Base-by-base conservation (phyloP, 257 asterid genomes). In the Scutellaria minor region DNA sequence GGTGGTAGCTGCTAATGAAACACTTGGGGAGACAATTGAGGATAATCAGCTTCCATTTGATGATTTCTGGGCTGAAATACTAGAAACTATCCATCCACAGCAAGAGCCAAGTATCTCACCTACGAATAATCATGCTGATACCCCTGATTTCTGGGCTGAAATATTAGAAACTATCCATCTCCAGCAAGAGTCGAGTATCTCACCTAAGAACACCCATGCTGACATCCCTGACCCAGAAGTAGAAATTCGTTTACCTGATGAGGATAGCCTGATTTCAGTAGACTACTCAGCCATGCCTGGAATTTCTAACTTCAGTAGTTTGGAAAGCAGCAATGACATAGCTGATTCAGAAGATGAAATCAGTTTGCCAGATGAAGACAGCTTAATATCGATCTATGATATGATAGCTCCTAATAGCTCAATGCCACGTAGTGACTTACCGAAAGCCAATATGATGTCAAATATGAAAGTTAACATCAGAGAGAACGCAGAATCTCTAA, bases 11-110 rank as follows among this genome's bases (percentile, higher is more conserved):
- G 64, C 24, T 64, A 62, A 44, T 35, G 53, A 45, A 15, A 64
- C 45, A 41, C 68, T 57, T 41, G 73, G 55, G 68, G 72, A 52
- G 74, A 68, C 58, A 31, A 74, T 69, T n/a, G 87, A 80, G 64
- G 82, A 74, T 7, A 41, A 69, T 68, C 73, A 74, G 69, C 64
- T 51, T 20, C 59, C 77, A 6, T 83, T 78, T 60, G 91, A 84
- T 42, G 87, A 80, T 58, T 69, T 77, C 37, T 88, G 88, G 94
- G 66, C 74, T 14, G 90, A 88, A 58, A 84, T 84, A 80, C 79
- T 78, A 65, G 84, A 78, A 66, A 70, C 71, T 44, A 44, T 85
- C 73, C 85, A 73, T 65, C 65, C 57, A 70, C 89, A 83, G 74
- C 76, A 64, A 71, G 79, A 69, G 66, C 20, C 66, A 27, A 57